phyloP scores from a whole-genome alignment of 352 stramenopile genomes.

The Phytophthora pinifolia region DNA sequence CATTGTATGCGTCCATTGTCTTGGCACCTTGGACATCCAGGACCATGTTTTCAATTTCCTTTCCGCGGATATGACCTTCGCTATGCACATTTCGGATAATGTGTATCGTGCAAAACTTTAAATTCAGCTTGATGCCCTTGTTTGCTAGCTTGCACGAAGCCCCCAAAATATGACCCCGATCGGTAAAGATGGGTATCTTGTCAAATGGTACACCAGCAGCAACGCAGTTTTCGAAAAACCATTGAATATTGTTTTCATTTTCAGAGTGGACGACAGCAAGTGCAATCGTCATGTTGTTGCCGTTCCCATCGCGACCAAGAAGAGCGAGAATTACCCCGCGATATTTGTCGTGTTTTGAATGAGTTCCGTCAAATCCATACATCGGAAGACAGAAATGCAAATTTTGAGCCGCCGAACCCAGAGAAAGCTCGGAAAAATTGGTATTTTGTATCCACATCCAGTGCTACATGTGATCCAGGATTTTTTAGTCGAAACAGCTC shows the following conservation, averaged over 20 bases:
- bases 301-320: not conserved
- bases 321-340: not conserved
- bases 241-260: conserved; percentile 1
- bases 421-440: not conserved
- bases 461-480: not conserved
- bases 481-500: not conserved
- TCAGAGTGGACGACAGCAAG: not conserved
- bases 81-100: not conserved
- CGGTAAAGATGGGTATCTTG: not conserved
- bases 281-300: not conserved
- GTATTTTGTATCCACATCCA: not conserved
- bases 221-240: not conserved
- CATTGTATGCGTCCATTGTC: no score
- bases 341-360: not conserved
- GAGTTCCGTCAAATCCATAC: not conserved
- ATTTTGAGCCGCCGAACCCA: not conserved
- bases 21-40: no score
- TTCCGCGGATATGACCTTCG: no score
- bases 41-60: no score
- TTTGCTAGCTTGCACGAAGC: not conserved
- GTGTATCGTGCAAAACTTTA: not conserved
- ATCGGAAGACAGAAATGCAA: not conserved
- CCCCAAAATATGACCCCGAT: not conserved
- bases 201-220: not conserved
- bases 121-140: not conserved